These are phyloP conservation scores for Turnera subulata DNA, from an alignment of 345 rosid genomes.

Conservation along the genomic window DNA sequence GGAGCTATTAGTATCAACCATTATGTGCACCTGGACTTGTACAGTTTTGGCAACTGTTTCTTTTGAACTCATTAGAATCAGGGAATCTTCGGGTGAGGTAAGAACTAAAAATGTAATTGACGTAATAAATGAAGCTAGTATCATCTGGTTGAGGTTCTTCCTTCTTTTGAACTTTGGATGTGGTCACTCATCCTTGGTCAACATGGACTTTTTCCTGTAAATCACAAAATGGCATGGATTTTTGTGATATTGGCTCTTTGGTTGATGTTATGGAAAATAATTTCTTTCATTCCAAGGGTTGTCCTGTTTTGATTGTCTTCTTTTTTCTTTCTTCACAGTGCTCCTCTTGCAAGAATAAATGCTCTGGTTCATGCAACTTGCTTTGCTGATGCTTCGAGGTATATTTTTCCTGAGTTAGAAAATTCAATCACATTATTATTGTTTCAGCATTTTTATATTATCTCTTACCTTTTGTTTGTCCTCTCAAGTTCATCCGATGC, in stretches of 20 bases:
- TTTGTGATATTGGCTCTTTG: not conserved
- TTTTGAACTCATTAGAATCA: not conserved
- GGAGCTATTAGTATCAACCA: not conserved
- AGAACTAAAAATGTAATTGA: not conserved
- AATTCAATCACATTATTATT: not conserved
- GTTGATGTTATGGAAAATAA: not conserved
- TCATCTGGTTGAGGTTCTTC: not conserved
- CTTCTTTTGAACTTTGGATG: no score
- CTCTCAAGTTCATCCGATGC: conserved; percentile 72
- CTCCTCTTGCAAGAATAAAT: conserved; percentile 81
- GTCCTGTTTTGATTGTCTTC: conserved; percentile 5
- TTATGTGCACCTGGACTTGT: not conserved
- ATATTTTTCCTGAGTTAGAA: conserved; percentile 15
- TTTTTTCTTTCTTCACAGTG: conserved; percentile 31
- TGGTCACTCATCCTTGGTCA: no score
- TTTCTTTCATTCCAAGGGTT: not conserved
- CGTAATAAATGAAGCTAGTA: not conserved
- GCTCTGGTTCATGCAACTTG: conserved; percentile 78
- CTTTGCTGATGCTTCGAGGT: conserved; percentile 80
- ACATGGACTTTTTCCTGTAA: no score
- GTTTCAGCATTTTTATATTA: not conserved
- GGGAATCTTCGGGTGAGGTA: not conserved
- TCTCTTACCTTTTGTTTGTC: not conserved
- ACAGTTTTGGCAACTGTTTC: not conserved
- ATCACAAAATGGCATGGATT: not conserved